Conservation (phyloP, 1,139 yeast species). For the Scheffersomyces insectosa region DNA sequence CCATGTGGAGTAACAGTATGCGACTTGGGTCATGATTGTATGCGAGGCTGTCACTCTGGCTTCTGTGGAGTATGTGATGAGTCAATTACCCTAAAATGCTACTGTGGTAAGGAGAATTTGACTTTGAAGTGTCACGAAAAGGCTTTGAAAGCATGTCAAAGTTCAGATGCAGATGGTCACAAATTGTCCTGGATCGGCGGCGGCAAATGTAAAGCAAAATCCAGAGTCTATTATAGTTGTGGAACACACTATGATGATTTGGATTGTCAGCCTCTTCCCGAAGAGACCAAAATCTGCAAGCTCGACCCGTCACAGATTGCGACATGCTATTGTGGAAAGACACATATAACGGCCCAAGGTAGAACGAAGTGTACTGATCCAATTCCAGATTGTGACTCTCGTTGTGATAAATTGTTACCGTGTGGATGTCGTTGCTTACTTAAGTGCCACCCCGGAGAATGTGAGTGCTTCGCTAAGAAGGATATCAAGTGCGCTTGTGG, state of each 20-base stretch:
- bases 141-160: conserved; percentile 27
- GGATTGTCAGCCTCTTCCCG: conserved; percentile 58
- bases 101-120: conserved; percentile 64
- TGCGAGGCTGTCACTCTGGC: conserved; percentile 63
- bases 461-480: conserved; percentile 58
- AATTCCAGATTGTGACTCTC: conserved; percentile 67
- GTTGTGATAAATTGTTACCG: conserved; percentile 60
- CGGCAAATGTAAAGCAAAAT: conserved; percentile 54
- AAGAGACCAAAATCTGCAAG: conserved; percentile 53
- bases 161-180: conserved; percentile 11
- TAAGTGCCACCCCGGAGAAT: conserved; percentile 76
- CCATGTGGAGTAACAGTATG: conserved; percentile 61
- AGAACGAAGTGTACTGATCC: conserved; percentile 72
- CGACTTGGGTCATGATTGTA: conserved; percentile 59
- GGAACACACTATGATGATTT: conserved; percentile 59
- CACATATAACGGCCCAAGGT: conserved; percentile 19
- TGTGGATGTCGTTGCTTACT: conserved; percentile 77
- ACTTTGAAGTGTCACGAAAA: conserved; percentile 53
- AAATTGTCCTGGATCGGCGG: conserved; percentile 59
- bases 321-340: conserved; percentile 78
- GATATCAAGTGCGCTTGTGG: conserved; percentile 57
- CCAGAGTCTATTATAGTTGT: conserved; percentile 62
- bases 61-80: conserved; percentile 71
- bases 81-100: conserved; percentile 52
- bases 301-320: conserved; percentile 57